A percentile compares a stretch with the other conserved stretches of the same genome.
phyloP scores from a whole-genome alignment of 2,329 filamentous ascomycete species.

The Colletotrichum navitas region DNA sequence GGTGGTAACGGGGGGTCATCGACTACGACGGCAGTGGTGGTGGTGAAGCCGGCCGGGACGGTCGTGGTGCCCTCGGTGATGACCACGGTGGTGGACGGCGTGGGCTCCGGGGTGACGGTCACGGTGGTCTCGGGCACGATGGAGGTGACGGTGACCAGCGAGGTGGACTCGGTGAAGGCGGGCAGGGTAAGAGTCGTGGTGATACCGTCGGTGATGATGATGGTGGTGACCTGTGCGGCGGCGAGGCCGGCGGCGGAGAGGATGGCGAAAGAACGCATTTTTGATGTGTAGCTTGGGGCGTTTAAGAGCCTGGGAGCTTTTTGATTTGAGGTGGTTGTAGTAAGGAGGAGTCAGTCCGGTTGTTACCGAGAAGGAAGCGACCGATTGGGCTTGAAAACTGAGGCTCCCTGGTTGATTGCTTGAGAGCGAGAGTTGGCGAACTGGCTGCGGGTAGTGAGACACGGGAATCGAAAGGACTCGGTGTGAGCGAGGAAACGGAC shows the following conservation, averaged over 20 bases:
- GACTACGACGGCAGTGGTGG: slow-evolving; percentile 22
- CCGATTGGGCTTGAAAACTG: slow-evolving; percentile 23
- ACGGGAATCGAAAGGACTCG: neutral
- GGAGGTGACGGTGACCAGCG: slow-evolving; percentile 30
- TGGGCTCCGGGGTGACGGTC: slow-evolving; percentile 28
- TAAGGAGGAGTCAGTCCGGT: neutral
- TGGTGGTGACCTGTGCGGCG: slow-evolving; percentile 44
- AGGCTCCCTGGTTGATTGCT: neutral
- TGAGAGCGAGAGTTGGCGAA: neutral
- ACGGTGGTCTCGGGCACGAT: slow-evolving; percentile 39
- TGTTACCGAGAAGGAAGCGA: slow-evolving; percentile 22
- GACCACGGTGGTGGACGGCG: slow-evolving; percentile 20
- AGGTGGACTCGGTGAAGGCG: slow-evolving; percentile 42
- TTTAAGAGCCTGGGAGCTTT: neutral
- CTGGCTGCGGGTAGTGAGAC: slow-evolving; percentile 21
- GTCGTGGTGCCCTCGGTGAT: slow-evolving; percentile 25
- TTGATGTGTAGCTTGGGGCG: slow-evolving; percentile 20
- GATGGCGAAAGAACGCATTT: slow-evolving; percentile 46
- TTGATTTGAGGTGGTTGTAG: neutral
- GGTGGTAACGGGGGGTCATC: slow-evolving; percentile 22
- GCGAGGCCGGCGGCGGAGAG: slow-evolving; percentile 41
- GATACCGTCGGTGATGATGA: slow-evolving; percentile 43
- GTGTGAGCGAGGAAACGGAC: neutral
- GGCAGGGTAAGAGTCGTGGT: slow-evolving; percentile 43
- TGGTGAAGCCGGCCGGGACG: slow-evolving; percentile 32